Evolutionary conservation across 768 basidiomycete species (phyloP).

Genomic region (Tulasnella sp.): DNA sequence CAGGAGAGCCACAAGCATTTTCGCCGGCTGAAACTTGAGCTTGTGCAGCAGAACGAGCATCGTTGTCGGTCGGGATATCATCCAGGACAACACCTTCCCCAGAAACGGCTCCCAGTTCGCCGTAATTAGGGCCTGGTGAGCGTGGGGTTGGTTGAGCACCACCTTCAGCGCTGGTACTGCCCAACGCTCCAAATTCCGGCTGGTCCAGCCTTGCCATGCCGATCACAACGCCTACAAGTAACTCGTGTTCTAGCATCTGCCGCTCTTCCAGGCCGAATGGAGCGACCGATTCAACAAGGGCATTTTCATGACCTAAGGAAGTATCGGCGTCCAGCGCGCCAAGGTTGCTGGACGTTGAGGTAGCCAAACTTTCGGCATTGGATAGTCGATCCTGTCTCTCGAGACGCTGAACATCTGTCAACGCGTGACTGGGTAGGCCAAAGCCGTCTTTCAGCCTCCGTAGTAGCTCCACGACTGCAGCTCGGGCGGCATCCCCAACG

Average conservation of each 20-base stretch:
- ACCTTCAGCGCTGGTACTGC: too few relatives aligned
- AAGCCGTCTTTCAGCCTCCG: slow-evolving; percentile 29
- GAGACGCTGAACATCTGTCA: too few relatives aligned
- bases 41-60: too few relatives aligned
- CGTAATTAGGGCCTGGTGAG: too few relatives aligned
- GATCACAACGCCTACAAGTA: slow-evolving; percentile 75
- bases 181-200: background rate
- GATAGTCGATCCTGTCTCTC: slow-evolving; percentile 7
- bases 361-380: too few relatives aligned
- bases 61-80: too few relatives aligned
- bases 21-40: too few relatives aligned
- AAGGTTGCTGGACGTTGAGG: background rate
- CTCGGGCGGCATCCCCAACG: slow-evolving; percentile 60
- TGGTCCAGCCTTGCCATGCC: slow-evolving; percentile 61
- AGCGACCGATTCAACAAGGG: background rate
- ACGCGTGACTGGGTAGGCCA: background rate
- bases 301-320: background rate
- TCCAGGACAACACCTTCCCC: too few relatives aligned
- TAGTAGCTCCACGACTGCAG: slow-evolving; percentile 67
- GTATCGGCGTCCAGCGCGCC: background rate
- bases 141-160: too few relatives aligned
- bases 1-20: too few relatives aligned
- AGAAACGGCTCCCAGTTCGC: too few relatives aligned
- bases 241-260: slow-evolving; percentile 61
- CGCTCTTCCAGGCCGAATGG: slow-evolving; percentile 46